Evolutionary conservation across 2,329 filamentous ascomycete species (phyloP), one percentile per base, ranked within the genome.

Genomic region (Biscogniauxia mediterranea): DNA sequence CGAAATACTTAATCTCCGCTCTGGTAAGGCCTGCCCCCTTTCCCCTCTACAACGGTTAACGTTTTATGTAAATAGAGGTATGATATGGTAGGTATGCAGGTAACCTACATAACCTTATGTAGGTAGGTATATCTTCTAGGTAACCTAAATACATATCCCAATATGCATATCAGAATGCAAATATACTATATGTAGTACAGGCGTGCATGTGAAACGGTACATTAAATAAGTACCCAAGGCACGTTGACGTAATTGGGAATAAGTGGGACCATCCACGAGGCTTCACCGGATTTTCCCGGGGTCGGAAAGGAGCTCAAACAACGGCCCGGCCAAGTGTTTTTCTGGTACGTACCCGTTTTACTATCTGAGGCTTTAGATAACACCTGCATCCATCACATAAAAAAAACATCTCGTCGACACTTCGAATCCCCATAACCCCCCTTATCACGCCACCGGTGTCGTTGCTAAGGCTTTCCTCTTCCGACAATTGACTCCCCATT

Each of bases 261-360:
- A 52, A 52, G 23, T 23, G 23, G 19, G 51, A 17, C 51, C 52
- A 60, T 46, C 2, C 5, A 11, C 17, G 38, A 46, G 15, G 38
- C 11, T 46, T 46, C 38, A 62, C 66, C 63, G 65, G 66, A 56
- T 61, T 68, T 68, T 64, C 61, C 66, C 61, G 60, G 67, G 64
- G 25, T 57, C 60, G 63, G 61, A 66, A 68, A 68, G 65, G 64
- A 67, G 63, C 64, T 66, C 60, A 56, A 62, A 57, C 28, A 66
- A 61, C 50, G 52, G 59, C 57, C 61, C 61, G 57, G 58, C 61
- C 64, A 63, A 52, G 61, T 63, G 61, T 62, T 62, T 67, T 64
- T 58, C 63, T 65, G 38, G 38, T 46, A 46, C 15, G 38, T 46
- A 46, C 38, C 38, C 28, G 60, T 61, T 68, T 66, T 67, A 64